Conservation (phyloP, 1,139 yeast species). For the Pichia sp. region DNA sequence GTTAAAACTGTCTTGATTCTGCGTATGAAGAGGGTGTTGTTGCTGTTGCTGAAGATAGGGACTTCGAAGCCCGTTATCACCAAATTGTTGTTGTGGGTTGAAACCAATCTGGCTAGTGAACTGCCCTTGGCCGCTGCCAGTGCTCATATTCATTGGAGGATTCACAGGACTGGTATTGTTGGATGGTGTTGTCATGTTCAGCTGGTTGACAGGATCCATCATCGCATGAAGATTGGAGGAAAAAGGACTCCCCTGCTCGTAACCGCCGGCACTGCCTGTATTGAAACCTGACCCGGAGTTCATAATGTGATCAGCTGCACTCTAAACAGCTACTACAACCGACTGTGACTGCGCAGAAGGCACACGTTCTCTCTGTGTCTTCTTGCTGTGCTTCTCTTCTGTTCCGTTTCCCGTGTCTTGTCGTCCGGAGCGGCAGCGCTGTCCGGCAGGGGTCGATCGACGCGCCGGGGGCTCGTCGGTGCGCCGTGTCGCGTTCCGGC, state of each 20-base stretch:
- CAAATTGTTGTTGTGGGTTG: neutral
- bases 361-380: neutral
- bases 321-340: no score
- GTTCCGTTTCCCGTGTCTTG: no score
- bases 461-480: no score
- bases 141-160: neutral
- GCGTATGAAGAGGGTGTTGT: neutral
- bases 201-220: conserved; percentile 4
- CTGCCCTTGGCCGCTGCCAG: neutral
- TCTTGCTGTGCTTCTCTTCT: no score
- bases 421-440: no score
- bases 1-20: no score
- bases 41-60: neutral
- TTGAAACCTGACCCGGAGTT: conserved; percentile 1
- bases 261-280: neutral
- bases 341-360: neutral
- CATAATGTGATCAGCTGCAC: no score
- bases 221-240: conserved; percentile 1
- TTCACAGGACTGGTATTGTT: neutral
- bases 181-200: neutral
- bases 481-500: no score
- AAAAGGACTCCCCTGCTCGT: conserved; percentile 2
- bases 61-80: neutral
- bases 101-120: neutral
- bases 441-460: no score